Conservation (phyloP, 805 yeast species). For the Saturnispora quitensis region DNA sequence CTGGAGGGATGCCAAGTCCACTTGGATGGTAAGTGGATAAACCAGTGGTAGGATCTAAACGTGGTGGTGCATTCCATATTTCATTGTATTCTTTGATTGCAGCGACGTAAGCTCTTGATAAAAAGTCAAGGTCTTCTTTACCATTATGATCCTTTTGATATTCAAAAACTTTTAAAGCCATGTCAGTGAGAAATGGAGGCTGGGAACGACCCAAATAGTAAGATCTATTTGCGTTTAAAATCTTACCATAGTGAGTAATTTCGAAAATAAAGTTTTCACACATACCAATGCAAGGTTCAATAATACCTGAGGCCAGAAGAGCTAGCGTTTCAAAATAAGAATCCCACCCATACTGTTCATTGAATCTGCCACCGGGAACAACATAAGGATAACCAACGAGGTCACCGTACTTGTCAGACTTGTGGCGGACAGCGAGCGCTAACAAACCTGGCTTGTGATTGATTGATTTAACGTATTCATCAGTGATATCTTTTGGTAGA, state of each 20-base stretch:
- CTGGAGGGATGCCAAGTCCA: conserved; percentile 94
- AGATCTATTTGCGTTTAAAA: conserved; percentile 86
- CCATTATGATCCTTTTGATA: conserved; percentile 34
- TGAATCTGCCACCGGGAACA: conserved; percentile 96
- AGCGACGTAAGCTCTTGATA: conserved; percentile 56
- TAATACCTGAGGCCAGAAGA: conserved; percentile 52
- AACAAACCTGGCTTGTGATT: conserved; percentile 80
- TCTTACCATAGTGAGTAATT: conserved; percentile 83
- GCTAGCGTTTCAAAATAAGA: conserved; percentile 90
- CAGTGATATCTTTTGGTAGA: conserved; percentile 66
- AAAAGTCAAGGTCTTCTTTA: conserved; percentile 48
- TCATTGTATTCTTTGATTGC: conserved; percentile 79
- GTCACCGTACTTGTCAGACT: conserved; percentile 23
- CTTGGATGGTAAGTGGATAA: conserved; percentile 85
- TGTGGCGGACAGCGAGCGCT: conserved; percentile 60
- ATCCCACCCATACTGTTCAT: conserved; percentile 97
- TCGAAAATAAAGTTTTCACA: conserved; percentile 88
- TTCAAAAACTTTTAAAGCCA: conserved; percentile 64
- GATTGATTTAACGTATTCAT: conserved; percentile 66
- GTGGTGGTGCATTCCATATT: conserved; percentile 72
- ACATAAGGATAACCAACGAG: conserved; percentile 69
- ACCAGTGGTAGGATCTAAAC: conserved; percentile 66
- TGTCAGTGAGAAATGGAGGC: conserved; percentile 94
- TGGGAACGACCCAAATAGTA: conserved; percentile 89
- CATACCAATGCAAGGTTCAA: conserved; percentile 79